Evolutionary conservation across 2,329 filamentous ascomycete genomes (phyloP).

Genomic region (Ceratocystis cubensis): DNA sequence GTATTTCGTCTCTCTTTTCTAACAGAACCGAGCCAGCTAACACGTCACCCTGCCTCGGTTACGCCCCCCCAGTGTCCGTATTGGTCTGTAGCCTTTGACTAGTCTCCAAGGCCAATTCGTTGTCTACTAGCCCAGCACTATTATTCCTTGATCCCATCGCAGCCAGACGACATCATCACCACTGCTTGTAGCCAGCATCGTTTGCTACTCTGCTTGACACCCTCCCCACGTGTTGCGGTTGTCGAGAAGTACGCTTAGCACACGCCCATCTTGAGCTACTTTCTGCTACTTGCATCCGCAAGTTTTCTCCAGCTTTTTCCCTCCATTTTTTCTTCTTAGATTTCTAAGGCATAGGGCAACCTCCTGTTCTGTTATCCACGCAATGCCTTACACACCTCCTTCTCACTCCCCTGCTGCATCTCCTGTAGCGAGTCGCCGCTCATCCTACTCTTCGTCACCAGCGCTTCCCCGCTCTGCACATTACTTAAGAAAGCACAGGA

Average conservation of each 20-base stretch:
- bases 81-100: background rate
- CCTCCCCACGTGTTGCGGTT: background rate
- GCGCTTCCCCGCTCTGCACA: conserved; percentile 51
- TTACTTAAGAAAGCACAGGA: conserved; percentile 51
- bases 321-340: background rate
- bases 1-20: conserved; percentile 19
- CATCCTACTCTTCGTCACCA: conserved; percentile 41
- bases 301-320: background rate
- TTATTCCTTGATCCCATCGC: background rate
- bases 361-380: conserved; percentile 5
- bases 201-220: background rate
- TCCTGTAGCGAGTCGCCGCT: conserved; percentile 45
- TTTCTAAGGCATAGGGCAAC: background rate
- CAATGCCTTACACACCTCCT: conserved; percentile 81
- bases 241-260: background rate
- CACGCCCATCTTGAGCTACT: background rate
- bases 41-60: conserved; percentile 21
- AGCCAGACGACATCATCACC: background rate
- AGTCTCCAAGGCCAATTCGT: background rate
- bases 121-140: background rate
- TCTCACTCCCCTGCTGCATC: conserved; percentile 53
- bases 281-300: background rate
- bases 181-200: background rate
- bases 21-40: conserved; percentile 19
- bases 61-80: conserved; percentile 14